Conservation (phyloP, 495 filamentous ascomycete genomes). For the Sporormia fimetaria region DNA sequence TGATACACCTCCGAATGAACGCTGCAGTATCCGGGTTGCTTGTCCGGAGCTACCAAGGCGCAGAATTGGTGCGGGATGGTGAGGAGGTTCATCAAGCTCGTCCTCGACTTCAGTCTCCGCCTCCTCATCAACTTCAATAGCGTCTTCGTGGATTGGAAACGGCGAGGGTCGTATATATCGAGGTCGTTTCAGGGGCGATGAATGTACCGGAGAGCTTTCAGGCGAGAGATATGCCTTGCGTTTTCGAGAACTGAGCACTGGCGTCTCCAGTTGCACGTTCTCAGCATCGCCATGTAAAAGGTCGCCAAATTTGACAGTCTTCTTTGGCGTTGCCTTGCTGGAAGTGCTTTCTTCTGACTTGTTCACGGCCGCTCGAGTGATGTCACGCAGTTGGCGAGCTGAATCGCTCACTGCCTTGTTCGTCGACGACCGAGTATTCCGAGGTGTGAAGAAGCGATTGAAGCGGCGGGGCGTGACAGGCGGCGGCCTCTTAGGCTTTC, state of each 20-base stretch:
- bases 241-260: slow-evolving; percentile 15
- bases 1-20: slow-evolving; percentile 35
- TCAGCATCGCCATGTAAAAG: slow-evolving; percentile 1
- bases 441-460: slow-evolving; percentile 73
- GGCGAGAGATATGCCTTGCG: slow-evolving; percentile 32
- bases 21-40: slow-evolving; percentile 35
- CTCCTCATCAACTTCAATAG: slow-evolving; percentile 13
- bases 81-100: slow-evolving; percentile 8
- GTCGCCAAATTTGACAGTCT: slow-evolving; percentile 26
- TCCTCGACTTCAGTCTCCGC: neutral
- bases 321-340: slow-evolving; percentile 6
- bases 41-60: slow-evolving; percentile 22
- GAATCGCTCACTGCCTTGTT: slow-evolving; percentile 45
- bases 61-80: slow-evolving; percentile 22
- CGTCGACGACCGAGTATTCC: slow-evolving; percentile 35
- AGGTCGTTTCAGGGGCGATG: slow-evolving; percentile 39
- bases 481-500: slow-evolving; percentile 32
- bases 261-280: slow-evolving; percentile 8
- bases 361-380: slow-evolving; percentile 39
- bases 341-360: slow-evolving; percentile 10
- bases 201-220: slow-evolving; percentile 42
- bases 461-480: slow-evolving; percentile 45
- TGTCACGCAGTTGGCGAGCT: slow-evolving; percentile 46
- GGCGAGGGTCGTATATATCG: slow-evolving; percentile 35
- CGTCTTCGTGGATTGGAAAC: slow-evolving; percentile 22